Base-by-base conservation (phyloP, 2,329 filamentous ascomycete species). In the Tolypocladium nubicola region DNA sequence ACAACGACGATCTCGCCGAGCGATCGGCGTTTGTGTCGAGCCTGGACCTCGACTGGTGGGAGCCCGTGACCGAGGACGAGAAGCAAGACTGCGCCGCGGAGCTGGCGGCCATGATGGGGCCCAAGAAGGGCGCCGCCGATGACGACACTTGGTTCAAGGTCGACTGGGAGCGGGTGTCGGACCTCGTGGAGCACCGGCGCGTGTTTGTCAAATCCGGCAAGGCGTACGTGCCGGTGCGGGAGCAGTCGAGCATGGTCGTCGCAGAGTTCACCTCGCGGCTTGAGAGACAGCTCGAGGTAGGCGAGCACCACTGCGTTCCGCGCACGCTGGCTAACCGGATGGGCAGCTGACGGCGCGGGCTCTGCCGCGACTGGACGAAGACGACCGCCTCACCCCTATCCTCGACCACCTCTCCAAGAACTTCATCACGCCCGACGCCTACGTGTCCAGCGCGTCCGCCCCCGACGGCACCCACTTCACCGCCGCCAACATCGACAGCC, bases 61-160 rank as follows among this genome's bases (percentile, higher is more conserved):
- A 96, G 65, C 77, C 83, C 38, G 88, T 97, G 1, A 77, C 79
- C 0, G 89, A 91, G 1, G 86, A 89, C 1, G 94, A 99, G 73
- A 90, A 83, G 63, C 68, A 74, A n/a, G 78, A 81, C 59, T 74
- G 90, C 56, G 77, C 78, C 1, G 75, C 82, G 0, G 81, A 88
- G 58, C 72, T 96, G 55, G 74, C 79, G 0, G 82, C 83, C 26
- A 75, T 77, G 56, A 61, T 69, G 11, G 69, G 68, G 1, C 65
- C 65, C 6, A 72, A 70, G 55, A 73, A 74, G 63, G 67, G 67
- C 50, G 65, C 65, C 52, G 63, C 66, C 7, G 90, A 96, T 19
- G 90, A 96, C 47, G 90, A 94, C 65, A 85, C 78, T 33, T 99
- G 90, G 87, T 96, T 95, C 79, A 97, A 97, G 75, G 90, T 97